A percentile compares a stretch with the other conserved stretches of the same genome.
Evolutionary conservation across 1,284 basidiomycete genomes (phyloP).

Genomic region (Sporisorium iseilematis-ciliati): DNA sequence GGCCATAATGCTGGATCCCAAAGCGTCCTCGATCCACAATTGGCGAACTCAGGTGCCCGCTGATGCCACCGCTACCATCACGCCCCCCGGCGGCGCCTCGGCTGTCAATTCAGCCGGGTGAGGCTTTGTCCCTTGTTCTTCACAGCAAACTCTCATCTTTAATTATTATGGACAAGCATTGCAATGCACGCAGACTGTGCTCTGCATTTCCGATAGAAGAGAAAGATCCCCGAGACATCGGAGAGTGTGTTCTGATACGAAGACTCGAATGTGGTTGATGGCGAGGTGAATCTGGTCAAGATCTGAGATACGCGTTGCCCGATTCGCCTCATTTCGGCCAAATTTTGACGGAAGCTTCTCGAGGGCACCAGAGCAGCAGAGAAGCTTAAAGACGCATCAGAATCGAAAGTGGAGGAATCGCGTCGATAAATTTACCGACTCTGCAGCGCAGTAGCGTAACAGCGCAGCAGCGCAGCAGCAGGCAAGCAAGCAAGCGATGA

Average conservation of each 20-base stretch:
- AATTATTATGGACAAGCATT: slow-evolving; percentile 1
- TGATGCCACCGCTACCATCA: slow-evolving; percentile 39
- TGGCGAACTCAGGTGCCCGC: slow-evolving; percentile 54
- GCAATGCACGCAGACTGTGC: not conserved
- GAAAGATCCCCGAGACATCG: not conserved
- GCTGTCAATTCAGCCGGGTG: slow-evolving; percentile 32
- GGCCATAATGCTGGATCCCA: slow-evolving; percentile 53
- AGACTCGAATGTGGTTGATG: not conserved
- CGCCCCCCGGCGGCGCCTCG: slow-evolving; percentile 34
- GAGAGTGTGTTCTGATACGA: no score
- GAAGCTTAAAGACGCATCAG: slow-evolving; percentile 23
- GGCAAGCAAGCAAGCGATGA: no score
- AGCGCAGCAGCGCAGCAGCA: slow-evolving; percentile 1
- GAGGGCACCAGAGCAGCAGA: slow-evolving; percentile 22
- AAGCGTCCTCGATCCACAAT: slow-evolving; percentile 50
- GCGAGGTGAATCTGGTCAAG: not conserved
- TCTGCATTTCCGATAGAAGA: not conserved
- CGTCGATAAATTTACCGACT: slow-evolving; percentile 11
- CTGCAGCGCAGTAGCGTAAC: not conserved
- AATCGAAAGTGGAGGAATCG: slow-evolving; percentile 42
- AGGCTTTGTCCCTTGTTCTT: not conserved
- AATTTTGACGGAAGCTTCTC: slow-evolving; percentile 23
- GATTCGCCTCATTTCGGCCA: not conserved
- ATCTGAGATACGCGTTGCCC: not conserved
- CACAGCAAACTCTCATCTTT: not conserved